Percentiles rank a stretch among this genome's conserved stretches.
Evolutionary conservation across 495 filamentous ascomycete genomes (phyloP).

Genomic region (Daldinia grandis): DNA sequence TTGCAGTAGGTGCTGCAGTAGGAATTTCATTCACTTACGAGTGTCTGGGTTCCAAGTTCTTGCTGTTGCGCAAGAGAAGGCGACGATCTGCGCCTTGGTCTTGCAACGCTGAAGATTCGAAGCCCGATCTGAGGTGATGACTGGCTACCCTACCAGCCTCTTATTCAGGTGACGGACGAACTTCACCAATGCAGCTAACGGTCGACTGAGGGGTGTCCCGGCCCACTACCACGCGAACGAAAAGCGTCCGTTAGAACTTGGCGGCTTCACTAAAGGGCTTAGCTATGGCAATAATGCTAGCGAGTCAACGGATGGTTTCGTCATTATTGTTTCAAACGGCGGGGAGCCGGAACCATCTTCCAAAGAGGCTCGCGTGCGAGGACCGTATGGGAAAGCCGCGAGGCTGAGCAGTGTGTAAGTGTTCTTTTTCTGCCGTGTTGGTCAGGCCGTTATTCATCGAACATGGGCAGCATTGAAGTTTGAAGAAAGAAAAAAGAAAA

Average conservation of each 20-base stretch:
- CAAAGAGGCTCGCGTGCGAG: constrained; percentile 9
- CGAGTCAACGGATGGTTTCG: constrained; percentile 30
- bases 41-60: constrained; percentile 2
- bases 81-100: constrained; percentile 19
- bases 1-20: not conserved
- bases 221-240: constrained; percentile 38
- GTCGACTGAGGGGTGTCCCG: constrained; percentile 17
- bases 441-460: not conserved
- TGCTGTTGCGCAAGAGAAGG: constrained; percentile 3
- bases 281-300: constrained; percentile 11
- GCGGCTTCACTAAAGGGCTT: constrained; percentile 19
- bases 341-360: constrained; percentile 29
- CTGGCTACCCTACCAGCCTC: constrained; percentile 25
- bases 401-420: constrained; percentile 34
- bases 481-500: not conserved
- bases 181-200: constrained; percentile 33
- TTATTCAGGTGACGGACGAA: constrained; percentile 27
- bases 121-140: constrained; percentile 23
- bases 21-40: constrained; percentile 11
- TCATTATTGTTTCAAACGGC: constrained; percentile 33
- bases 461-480: not conserved
- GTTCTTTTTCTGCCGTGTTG: not conserved
- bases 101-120: constrained; percentile 22
- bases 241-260: constrained; percentile 23
- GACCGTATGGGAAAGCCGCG: constrained; percentile 16